A percentile compares a stretch with the other conserved stretches of the same genome.
These are phyloP conservation scores for Ophiostoma angusticollis DNA, from an alignment of 2,329 filamentous ascomycete genomes.

Conservation along the genomic window DNA sequence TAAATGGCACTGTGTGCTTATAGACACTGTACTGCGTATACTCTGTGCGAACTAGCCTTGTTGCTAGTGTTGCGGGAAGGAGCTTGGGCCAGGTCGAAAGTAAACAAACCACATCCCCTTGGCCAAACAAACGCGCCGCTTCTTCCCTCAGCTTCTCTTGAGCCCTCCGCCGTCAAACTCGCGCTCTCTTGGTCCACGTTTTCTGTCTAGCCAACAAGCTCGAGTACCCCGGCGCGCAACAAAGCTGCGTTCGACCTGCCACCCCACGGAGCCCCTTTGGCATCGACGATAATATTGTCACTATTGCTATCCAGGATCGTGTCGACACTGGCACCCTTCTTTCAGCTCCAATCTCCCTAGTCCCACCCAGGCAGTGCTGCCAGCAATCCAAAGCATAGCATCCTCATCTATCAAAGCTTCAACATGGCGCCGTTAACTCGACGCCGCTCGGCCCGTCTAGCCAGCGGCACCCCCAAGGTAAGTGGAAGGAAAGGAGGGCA, in stretches of 20 bases:
- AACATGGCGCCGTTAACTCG: conserved; percentile 14
- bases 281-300: no score
- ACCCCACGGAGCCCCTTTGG: no score
- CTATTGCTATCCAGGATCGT: no score
- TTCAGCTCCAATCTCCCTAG: neutral
- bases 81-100: conserved; percentile 15
- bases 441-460: conserved; percentile 32
- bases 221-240: no score
- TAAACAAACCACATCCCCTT: conserved; percentile 14
- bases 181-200: no score
- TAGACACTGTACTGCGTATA: neutral
- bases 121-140: conserved; percentile 6
- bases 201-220: neutral
- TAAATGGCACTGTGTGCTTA: neutral
- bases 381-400: neutral
- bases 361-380: neutral
- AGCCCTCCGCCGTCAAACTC: no score
- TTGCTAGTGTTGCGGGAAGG: conserved; percentile 5
- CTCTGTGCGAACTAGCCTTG: neutral
- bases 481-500: no score
- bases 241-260: no score
- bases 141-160: neutral
- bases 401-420: neutral
- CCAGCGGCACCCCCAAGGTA: conserved; percentile 28
- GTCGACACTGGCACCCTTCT: no score